These are phyloP conservation scores for Globisporangium rhizosaccharum DNA, from an alignment of 352 stramenopile species.

Conservation along the genomic window DNA sequence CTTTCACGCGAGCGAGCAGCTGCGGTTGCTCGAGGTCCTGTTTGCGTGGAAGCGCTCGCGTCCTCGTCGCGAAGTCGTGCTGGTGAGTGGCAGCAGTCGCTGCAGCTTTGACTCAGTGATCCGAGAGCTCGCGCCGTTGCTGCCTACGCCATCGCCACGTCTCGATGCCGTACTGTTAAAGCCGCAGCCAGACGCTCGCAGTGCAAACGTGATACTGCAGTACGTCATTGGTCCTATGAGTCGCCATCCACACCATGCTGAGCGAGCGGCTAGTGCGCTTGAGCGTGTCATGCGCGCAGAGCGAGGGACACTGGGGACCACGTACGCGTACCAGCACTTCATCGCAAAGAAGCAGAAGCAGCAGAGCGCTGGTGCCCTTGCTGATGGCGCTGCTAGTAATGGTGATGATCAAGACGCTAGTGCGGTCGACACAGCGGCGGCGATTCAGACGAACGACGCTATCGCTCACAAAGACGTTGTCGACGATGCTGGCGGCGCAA, in stretches of 20 bases:
- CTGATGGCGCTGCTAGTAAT: not conserved
- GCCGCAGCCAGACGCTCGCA: not conserved
- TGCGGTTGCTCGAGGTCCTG: slow-evolving; percentile 27
- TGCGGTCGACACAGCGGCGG: too few relatives aligned
- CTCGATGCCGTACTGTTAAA: not conserved
- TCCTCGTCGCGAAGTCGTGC: slow-evolving; percentile 18
- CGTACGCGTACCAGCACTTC: slow-evolving; percentile 29
- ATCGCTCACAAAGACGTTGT: not conserved
- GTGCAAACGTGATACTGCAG: slow-evolving; percentile 15
- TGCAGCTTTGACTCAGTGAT: slow-evolving; percentile 40
- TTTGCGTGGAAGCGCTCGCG: slow-evolving; percentile 34
- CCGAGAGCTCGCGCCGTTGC: slow-evolving; percentile 10
- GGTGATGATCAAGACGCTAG: too few relatives aligned
- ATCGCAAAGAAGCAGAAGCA: slow-evolving; percentile 5
- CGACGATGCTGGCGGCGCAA: not conserved
- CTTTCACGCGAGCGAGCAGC: slow-evolving; percentile 40
- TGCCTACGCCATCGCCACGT: slow-evolving; percentile 1
- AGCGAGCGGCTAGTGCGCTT: not conserved
- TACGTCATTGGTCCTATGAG: slow-evolving; percentile 26
- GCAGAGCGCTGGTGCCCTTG: not conserved
- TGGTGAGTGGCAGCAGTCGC: slow-evolving; percentile 27
- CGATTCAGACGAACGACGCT: not conserved
- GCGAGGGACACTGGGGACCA: slow-evolving; percentile 26
- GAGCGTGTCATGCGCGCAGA: slow-evolving; percentile 5
- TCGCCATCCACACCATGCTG: not conserved